Conservation (phyloP, 371 early-diverging fungal genomes). For the Dichotomocladium elegans region DNA sequence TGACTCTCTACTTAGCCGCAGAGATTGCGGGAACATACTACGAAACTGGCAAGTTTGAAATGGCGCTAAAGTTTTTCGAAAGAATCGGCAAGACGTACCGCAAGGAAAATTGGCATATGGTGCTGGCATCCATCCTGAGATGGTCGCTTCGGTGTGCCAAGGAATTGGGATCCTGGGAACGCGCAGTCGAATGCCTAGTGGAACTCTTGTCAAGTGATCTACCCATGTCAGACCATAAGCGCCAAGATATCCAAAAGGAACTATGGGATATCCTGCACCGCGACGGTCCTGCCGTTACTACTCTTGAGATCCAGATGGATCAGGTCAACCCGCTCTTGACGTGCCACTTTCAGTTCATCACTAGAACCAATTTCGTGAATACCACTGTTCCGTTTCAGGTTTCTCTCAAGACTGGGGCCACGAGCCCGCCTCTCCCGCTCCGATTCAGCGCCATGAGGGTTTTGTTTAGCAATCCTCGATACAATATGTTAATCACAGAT, state of each 20-base stretch:
- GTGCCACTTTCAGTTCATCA: conserved; percentile 50
- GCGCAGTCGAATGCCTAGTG: conserved; percentile 64
- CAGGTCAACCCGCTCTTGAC: conserved; percentile 61
- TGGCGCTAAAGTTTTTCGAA: conserved; percentile 87
- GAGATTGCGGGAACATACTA: conserved; percentile 86
- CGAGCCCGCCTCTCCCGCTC: conserved; percentile 38
- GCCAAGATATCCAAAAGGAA: conserved; percentile 47
- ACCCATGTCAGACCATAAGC: conserved; percentile 39
- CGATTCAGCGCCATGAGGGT: conserved; percentile 45
- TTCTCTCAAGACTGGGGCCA: conserved; percentile 20
- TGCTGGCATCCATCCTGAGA: conserved; percentile 65
- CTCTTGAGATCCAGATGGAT: conserved; percentile 63
- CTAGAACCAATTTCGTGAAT: conserved; percentile 27
- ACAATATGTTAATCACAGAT: conserved; percentile 27
- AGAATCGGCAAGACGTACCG: conserved; percentile 86
- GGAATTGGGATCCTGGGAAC: conserved; percentile 59
- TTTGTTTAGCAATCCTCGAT: conserved; percentile 53
- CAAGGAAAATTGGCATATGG: conserved; percentile 77
- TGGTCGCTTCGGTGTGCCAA: conserved; percentile 73
- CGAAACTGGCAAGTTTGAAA: conserved; percentile 72
- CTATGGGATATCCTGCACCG: conserved; percentile 24
- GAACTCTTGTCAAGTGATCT: conserved; percentile 60
- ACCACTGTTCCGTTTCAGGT: conserved; percentile 33
- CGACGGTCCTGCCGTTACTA: conserved; percentile 5
- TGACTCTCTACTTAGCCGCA: conserved; percentile 82